Conservation (phyloP, 2,329 filamentous ascomycete species). For the Apiospora sp. region DNA sequence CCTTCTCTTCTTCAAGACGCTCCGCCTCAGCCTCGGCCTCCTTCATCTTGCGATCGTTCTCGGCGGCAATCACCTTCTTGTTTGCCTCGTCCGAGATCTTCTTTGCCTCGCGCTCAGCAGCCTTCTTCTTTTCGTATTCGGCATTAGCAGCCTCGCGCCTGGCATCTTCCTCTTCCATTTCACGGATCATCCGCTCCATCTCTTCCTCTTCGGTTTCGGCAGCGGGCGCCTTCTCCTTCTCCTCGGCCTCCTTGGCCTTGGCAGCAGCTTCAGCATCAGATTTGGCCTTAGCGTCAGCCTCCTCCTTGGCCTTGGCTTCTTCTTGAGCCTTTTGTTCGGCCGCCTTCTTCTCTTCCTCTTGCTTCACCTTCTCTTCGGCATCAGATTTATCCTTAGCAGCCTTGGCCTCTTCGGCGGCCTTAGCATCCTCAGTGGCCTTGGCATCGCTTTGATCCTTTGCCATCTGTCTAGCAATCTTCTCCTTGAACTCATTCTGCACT, state of each 20-base stretch:
- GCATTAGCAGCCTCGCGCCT: constrained; percentile 58
- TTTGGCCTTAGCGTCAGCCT: constrained; percentile 39
- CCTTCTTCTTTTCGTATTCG: constrained; percentile 50
- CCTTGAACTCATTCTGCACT: constrained; percentile 82
- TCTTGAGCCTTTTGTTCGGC: constrained; percentile 41
- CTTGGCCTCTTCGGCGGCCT: constrained; percentile 36
- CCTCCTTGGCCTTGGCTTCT: constrained; percentile 35
- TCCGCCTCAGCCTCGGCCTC: constrained; percentile 79
- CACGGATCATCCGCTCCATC: constrained; percentile 65
- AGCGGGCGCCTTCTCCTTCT: constrained; percentile 51
- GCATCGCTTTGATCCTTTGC: constrained; percentile 39
- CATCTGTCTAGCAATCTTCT: constrained; percentile 75
- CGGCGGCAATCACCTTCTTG: constrained; percentile 56
- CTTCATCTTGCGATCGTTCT: constrained; percentile 71
- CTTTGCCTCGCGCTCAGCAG: constrained; percentile 54
- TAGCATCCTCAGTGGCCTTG: constrained; percentile 34
- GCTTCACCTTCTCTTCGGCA: constrained; percentile 45
- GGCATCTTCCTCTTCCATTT: constrained; percentile 67
- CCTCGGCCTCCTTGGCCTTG: constrained; percentile 45
- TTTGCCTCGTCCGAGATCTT: constrained; percentile 52
- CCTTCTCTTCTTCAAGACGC: constrained; percentile 74
- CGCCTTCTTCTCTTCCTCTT: constrained; percentile 39
- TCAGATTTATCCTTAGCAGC: constrained; percentile 24
- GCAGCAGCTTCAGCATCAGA: constrained; percentile 39
- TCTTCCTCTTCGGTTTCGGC: constrained; percentile 61